phyloP scores from a whole-genome alignment of 2,329 filamentous ascomycete genomes.

The Periconia sp. region DNA sequence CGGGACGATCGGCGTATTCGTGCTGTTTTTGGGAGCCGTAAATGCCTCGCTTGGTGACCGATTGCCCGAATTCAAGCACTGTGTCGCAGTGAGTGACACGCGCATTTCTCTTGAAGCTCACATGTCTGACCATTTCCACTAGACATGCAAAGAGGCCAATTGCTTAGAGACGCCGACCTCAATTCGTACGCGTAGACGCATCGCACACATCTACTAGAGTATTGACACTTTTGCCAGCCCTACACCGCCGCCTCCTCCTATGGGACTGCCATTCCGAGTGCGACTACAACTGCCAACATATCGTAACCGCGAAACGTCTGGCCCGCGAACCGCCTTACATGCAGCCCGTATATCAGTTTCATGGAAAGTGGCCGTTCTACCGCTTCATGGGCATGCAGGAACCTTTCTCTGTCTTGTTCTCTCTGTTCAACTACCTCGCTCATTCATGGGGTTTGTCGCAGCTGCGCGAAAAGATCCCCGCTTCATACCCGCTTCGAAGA shows the following conservation, averaged over 20 bases:
- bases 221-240: constrained; percentile 55
- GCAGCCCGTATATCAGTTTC: constrained; percentile 80
- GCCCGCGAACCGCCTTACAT: constrained; percentile 64
- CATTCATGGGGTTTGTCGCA: constrained; percentile 76
- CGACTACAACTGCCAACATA: constrained; percentile 97
- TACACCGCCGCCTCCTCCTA: constrained; percentile 82
- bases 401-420: constrained; percentile 91
- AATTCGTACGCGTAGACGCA: constrained; percentile 64
- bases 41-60: constrained; percentile 80
- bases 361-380: constrained; percentile 98
- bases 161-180: constrained; percentile 65
- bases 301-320: constrained; percentile 75
- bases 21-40: constrained; percentile 38
- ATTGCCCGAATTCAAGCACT: constrained; percentile 83
- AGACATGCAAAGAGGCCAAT: constrained; percentile 82
- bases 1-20: constrained; percentile 24
- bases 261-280: constrained; percentile 94
- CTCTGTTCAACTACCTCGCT: constrained; percentile 84
- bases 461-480: constrained; percentile 70
- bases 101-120: constrained; percentile 13
- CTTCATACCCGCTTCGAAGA: constrained; percentile 71
- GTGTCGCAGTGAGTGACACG: constrained; percentile 67
- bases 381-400: constrained; percentile 93
- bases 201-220: background rate
- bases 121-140: background rate